Percentiles rank a stretch among this genome's conserved stretches.
Evolutionary conservation across 352 stramenopile genomes (phyloP).

Genomic region (Phytophthora fragariaefolia): DNA sequence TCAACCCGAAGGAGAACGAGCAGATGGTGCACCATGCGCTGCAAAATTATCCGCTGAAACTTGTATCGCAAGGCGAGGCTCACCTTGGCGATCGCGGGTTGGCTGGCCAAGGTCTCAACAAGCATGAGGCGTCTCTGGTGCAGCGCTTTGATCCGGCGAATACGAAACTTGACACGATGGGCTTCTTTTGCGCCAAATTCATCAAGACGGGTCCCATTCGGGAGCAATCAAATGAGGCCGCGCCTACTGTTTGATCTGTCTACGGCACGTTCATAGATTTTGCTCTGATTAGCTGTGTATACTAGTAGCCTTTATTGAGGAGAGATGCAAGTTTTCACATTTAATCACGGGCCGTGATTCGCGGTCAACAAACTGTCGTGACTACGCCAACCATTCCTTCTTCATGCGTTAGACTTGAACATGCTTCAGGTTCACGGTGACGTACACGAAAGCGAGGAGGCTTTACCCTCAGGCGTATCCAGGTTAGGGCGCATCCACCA

Average conservation of each 20-base stretch:
- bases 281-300: background rate
- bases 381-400: no score
- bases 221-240: conserved; percentile 3
- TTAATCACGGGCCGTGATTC: no score
- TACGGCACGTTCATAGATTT: conserved; percentile 3
- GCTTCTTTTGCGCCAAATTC: conserved; percentile 95
- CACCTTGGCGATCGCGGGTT: conserved; percentile 76
- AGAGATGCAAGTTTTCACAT: no score
- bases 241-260: conserved; percentile 1
- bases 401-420: no score
- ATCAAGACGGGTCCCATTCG: conserved; percentile 78
- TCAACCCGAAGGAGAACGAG: conserved; percentile 94
- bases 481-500: no score
- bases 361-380: no score
- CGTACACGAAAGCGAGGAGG: no score
- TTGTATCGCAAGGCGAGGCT: conserved; percentile 64
- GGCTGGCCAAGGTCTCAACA: conserved; percentile 73
- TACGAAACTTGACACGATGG: conserved; percentile 87
- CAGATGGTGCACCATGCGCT: conserved; percentile 92
- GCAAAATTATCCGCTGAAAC: conserved; percentile 83
- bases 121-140: conserved; percentile 75
- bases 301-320: background rate
- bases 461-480: no score
- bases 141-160: conserved; percentile 91
- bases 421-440: no score